Evolutionary conservation across 1,284 basidiomycete species (phyloP), one percentile per base, ranked within the genome.

Genomic region (Heliocybe sulcata): DNA sequence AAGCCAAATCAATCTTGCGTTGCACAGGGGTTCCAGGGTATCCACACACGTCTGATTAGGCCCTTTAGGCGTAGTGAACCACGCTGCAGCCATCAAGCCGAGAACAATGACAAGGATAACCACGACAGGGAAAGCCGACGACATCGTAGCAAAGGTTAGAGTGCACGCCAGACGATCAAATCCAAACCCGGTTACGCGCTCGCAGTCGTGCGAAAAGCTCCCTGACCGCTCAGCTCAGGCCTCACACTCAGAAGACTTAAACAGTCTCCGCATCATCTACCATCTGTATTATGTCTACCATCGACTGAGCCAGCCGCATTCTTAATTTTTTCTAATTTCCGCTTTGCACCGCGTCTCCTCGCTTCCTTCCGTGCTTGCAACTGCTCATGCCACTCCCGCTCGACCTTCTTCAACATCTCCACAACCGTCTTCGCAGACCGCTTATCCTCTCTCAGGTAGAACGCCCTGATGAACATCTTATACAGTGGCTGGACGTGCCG

Each of bases 21-120:
- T n/a, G 55, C 35, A 53, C 50, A 45, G 38, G 4, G 16, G 38
- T 20, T 42, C 8, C 9, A 20, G 16, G 29, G 9, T 23, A 14
- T 14, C 9, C 14, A 81, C 90, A 62, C 66, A 96, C 94, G 87
- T 87, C 75, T 95, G 93, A 58, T 94, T 82, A 42, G 89, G 82
- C 1, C 94, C 92, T 66, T 93, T 94, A 1, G 89, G 92, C 0
- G 83, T 81, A 56, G 85, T 78, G 47, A 92, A 72, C 72, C 84
- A 92, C 1, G 82, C 77, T 33, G 74, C 75, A 1, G 76, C 72
- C 74, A 87, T 91, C 23, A 93, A 71, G 0, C 74, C 87, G 12
- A 79, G 67, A 11, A 83, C 76, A 47, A 87, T 65, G 51, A 80
- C 76, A 48, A 81, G 55, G 64, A 79, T 54, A 67, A 79, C 55